A percentile compares a stretch with the other conserved stretches of the same genome.
Evolutionary conservation across 2,329 filamentous ascomycete species (phyloP).

Genomic region (Monosporascus sp.): DNA sequence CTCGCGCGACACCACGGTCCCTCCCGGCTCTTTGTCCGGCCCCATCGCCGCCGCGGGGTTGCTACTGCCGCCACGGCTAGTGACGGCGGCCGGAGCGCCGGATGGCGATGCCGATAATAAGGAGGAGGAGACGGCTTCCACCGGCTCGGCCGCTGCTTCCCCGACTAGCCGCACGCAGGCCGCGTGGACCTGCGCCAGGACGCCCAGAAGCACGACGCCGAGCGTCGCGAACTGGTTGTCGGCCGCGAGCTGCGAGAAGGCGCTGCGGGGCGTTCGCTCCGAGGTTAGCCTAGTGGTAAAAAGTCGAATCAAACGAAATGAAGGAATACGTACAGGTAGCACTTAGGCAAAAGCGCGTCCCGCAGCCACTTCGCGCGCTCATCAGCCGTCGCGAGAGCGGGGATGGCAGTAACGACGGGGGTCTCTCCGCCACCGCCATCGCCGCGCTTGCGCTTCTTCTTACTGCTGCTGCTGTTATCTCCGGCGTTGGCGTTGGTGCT

Average conservation of each 20-base stretch:
- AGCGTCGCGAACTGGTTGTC: slow-evolving; percentile 69
- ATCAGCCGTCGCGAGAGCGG: slow-evolving; percentile 6
- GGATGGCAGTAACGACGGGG: background rate
- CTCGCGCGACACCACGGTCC: slow-evolving; percentile 20
- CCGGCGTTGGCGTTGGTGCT: slow-evolving; percentile 7
- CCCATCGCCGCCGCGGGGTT: background rate
- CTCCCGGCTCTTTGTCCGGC: slow-evolving; percentile 1
- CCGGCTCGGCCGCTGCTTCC: slow-evolving; percentile 11
- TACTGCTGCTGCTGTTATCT: slow-evolving; percentile 7
- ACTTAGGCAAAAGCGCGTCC: slow-evolving; percentile 33
- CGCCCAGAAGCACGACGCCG: slow-evolving; percentile 61
- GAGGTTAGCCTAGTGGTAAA: background rate
- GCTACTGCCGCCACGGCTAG: background rate
- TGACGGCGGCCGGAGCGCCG: background rate
- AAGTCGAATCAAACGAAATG: background rate
- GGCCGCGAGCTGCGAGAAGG: slow-evolving; percentile 64
- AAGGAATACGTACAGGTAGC: slow-evolving; percentile 37
- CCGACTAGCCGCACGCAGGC: slow-evolving; percentile 33
- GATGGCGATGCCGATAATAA: background rate
- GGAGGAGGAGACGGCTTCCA: background rate
- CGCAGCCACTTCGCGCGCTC: slow-evolving; percentile 33
- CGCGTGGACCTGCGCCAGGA: slow-evolving; percentile 53
- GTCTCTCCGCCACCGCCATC: slow-evolving; percentile 8
- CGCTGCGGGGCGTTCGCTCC: slow-evolving; percentile 28
- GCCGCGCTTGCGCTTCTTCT: slow-evolving; percentile 35